These are phyloP conservation scores for Ulota crispa DNA, from an alignment of 225 moss, liverwort and hornwort genomes.

Conservation along the genomic window DNA sequence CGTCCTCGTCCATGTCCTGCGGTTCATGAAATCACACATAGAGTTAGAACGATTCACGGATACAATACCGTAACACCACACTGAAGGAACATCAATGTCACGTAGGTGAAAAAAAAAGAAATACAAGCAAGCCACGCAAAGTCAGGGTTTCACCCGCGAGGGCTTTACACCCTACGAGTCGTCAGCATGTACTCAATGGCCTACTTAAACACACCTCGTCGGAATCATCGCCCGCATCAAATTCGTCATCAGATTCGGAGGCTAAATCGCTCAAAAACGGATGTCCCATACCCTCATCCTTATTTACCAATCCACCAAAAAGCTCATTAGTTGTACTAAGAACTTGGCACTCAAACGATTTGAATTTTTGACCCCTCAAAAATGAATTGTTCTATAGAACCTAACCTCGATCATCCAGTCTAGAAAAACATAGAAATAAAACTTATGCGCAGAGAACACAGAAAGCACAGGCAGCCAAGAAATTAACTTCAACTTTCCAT, in stretches of 20 bases:
- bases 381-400: not conserved
- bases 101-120: not conserved
- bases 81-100: not conserved
- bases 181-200: not conserved
- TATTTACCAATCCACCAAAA: conserved; percentile 26
- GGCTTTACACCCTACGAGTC: not conserved
- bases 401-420: not conserved
- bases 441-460: not conserved
- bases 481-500: not conserved
- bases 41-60: not conserved
- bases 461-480: not conserved
- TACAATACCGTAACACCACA: not conserved
- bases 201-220: conserved; percentile 41
- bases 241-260: conserved; percentile 44
- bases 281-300: conserved; percentile 22
- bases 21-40: not conserved
- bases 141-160: not conserved
- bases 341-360: not conserved
- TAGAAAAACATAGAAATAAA: not conserved
- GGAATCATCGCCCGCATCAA: conserved; percentile 37
- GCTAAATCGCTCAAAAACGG: conserved; percentile 38
- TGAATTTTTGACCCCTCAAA: not conserved
- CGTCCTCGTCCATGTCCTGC: conserved; percentile 25
- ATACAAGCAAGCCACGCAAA: not conserved
- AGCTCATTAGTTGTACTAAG: conserved; percentile 22